Evolutionary conservation across 2,329 filamentous ascomycete genomes (phyloP), one percentile per base, ranked within the genome.

Genomic region (Alternaria brassicae): DNA sequence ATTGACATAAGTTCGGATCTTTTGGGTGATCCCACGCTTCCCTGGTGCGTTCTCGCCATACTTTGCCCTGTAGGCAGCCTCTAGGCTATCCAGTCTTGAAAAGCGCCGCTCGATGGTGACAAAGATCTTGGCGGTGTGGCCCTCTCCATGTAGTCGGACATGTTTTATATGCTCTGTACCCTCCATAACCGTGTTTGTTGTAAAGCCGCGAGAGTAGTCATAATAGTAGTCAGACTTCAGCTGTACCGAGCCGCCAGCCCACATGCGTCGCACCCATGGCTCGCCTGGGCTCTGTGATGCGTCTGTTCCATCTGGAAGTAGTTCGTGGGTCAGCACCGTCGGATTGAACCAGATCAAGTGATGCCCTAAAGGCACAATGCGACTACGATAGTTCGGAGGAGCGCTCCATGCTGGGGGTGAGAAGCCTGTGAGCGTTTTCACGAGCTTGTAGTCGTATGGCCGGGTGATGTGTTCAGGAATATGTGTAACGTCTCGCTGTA

Each of bases 321-420:
- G 85, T 32, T 82, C 68, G 7, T 84, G 85, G 13, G 86, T 80
- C 1, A 85, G 82, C 17, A 89, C 81, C 62, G 88, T 85, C 10
- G 90, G 85, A 59, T 93, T 92, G 79, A 97, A 97, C 81, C 96
- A 96, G 65, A 94, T 87, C 34, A 97, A 83, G 76, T 97, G 93
- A 75, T 96, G 89, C 34, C 89, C 91, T 28, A 86, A 83, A 0
- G 89, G 88, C 6, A 90, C 79, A 15, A 61, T 12, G 8, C 42
- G 78, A 7, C 42, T 36, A 12, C 34, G 36, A 7, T 21, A 5
- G 25, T 23, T 6, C 1, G 37, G 32, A 12, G 47, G 48, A 66
- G 64, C 23, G 62, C 60, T 41, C 56, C 53, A 60, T 21, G 60
- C 49, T 9, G 23, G 41, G 21, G 66, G 71, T 2, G 75, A 34